Evolutionary conservation across 2,329 filamentous ascomycete genomes (phyloP), one percentile per base, ranked within the genome.

Genomic region (Aurifilum marmelostoma): DNA sequence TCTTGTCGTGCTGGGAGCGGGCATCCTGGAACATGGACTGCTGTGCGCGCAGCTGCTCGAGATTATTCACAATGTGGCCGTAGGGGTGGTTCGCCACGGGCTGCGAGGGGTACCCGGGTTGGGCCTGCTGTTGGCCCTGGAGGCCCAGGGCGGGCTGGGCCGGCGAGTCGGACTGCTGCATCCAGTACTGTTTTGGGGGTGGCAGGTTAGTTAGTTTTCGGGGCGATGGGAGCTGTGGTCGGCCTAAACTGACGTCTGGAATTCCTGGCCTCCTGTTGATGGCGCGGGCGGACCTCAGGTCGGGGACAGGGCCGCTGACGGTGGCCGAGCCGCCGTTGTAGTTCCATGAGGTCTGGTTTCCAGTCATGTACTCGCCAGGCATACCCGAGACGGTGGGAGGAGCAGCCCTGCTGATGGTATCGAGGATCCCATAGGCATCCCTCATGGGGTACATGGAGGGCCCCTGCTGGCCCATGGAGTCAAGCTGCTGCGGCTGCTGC

Each of bases 251-350:
- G 66, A 71, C 70, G 63, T 71, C 70, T 71, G 69, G 67, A 43
- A 71, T 62, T 41, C 50, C 69, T 58, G 27, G 62, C 68, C 69
- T 85, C 96, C 94, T 73, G 91, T 84, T 74, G 93, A 93, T 65
- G 97, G 82, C 64, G 72, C 86, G 83, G 21, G 65, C 39, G 78
- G 89, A 77, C 75, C 90, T 82, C 77, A 86, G 80, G 68, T 89
- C 88, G 69, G 89, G 90, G 74, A 94, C 85, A 72, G 88, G 89
- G 67, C 89, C 88, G 75, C 86, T 84, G 58, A 77, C 74, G 32
- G 76, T 77, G 63, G 73, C 76, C 18, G 75, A 75, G 61, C 61
- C 62, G 64, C 75, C 63, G 62, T 76, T 77, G 72, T 77, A 77
- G 56, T 73, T 68, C 76, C 76, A 77, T 2, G 75, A 69, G 63